Evolutionary conservation across 2,329 filamentous ascomycete species (phyloP).

Genomic region (Ophiostoma sp.): DNA sequence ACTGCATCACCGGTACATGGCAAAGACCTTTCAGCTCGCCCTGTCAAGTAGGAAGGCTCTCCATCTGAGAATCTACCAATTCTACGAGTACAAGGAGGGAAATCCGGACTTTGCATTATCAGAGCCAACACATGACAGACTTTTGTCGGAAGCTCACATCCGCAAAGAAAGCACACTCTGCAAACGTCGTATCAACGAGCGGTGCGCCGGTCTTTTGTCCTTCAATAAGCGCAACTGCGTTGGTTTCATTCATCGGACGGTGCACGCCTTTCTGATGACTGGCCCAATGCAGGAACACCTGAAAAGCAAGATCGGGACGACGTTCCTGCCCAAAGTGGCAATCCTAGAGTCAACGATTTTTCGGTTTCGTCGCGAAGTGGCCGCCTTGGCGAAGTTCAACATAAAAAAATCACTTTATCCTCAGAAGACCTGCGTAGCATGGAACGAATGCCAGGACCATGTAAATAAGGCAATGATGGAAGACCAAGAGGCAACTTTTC

Average conservation of each 20-base stretch:
- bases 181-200: neutral
- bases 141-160: neutral
- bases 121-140: neutral
- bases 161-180: too few relatives aligned
- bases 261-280: neutral
- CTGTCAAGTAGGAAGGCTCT: neutral
- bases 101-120: neutral
- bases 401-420: too few relatives aligned
- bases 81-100: neutral
- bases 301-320: neutral
- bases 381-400: neutral
- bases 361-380: neutral
- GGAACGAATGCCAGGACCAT: neutral
- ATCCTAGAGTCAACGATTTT: neutral
- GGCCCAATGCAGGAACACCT: neutral
- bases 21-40: neutral
- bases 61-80: neutral
- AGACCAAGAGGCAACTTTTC: neutral
- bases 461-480: neutral
- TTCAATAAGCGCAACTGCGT: neutral
- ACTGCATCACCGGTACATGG: neutral
- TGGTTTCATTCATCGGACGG: neutral
- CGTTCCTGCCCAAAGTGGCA: neutral
- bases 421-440: neutral
- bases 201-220: neutral